phyloP scores from a whole-genome alignment of 257 asterid genomes.

The Lantana camara region DNA sequence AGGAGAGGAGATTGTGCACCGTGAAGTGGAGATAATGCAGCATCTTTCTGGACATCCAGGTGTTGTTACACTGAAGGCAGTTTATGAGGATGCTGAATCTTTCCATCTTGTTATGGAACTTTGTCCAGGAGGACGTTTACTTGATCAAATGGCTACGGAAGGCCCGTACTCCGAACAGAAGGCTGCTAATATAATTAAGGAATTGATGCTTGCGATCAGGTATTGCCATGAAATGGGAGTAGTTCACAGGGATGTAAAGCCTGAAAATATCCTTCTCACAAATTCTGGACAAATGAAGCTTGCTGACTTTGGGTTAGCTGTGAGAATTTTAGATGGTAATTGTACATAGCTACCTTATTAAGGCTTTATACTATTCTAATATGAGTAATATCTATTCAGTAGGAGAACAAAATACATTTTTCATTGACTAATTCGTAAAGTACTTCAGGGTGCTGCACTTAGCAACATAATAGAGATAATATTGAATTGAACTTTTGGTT shows the following conservation, averaged over 20 bases:
- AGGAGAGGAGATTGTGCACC: slow-evolving; percentile 85
- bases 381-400: not conserved
- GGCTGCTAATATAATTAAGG: slow-evolving; percentile 79
- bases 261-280: slow-evolving; percentile 82
- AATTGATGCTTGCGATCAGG: slow-evolving; percentile 71
- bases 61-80: slow-evolving; percentile 76
- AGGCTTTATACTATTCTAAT: no score
- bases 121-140: slow-evolving; percentile 81
- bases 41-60: slow-evolving; percentile 92
- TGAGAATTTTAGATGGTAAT: slow-evolving; percentile 79
- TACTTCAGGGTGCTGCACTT: not conserved
- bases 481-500: not conserved
- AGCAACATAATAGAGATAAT: not conserved
- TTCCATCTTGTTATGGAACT: slow-evolving; percentile 90
- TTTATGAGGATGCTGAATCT: slow-evolving; percentile 77
- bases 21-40: slow-evolving; percentile 98
- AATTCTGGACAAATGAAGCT: slow-evolving; percentile 79
- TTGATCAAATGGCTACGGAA: slow-evolving; percentile 80
- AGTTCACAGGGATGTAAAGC: slow-evolving; percentile 87
- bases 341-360: slow-evolving; percentile 6
- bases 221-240: slow-evolving; percentile 97
- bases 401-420: not conserved
- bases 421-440: not conserved
- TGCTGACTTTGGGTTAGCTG: slow-evolving; percentile 88
- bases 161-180: slow-evolving; percentile 64